Base-by-base conservation (phyloP, 306 rosid species). In the Sophora flavescens region DNA sequence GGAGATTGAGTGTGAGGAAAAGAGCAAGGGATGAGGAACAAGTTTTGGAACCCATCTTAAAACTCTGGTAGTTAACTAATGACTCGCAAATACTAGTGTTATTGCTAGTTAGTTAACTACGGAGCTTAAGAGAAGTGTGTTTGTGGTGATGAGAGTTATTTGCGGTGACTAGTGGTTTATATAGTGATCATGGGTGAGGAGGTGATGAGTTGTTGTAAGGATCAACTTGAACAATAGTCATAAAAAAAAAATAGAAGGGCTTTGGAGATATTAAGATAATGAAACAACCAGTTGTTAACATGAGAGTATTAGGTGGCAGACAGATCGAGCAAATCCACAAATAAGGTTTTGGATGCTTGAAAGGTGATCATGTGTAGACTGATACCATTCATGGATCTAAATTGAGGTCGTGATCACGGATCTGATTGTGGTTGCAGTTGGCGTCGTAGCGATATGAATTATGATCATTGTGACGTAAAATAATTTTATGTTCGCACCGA, bases 1-100 rank as follows among this genome's bases (percentile, higher is more conserved):
- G 84, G 58, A 91, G 79, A 79, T 93, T 91, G 61, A 91, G 81
- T 6, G 38, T 73, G 26, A 93, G 68, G 86, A 91, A 87, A 59
- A 93, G 79, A 15, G 86, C 86, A 45, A 91, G 78, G 17, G 90
- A n/a, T n/a, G n/a, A 81, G 67, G 87, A 72, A 44, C 80, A 68
- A 39, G 72, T 78, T 87, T 82, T 91, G 72, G 96, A 86, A 86
- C 84, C 86, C 96, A 90, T 90, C 10, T 36, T 33, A 58, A 28
- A 28, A 58, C 35, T 62, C 57, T 18, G 17, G 63, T 4, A 16
- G 54, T 28, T 15, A 59, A 16, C 42, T 6, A 51, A 36, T 36
- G 12, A n/a, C 57, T 64, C 12, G 16, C 44, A 56, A 72, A 22
- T 22, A 22, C 22, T 22, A 42, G 32, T 30, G 1, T n/a, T n/a